Evolutionary conservation across 805 yeast genomes (phyloP), one percentile per base, ranked within the genome.

Genomic region (Starmera caribaea): DNA sequence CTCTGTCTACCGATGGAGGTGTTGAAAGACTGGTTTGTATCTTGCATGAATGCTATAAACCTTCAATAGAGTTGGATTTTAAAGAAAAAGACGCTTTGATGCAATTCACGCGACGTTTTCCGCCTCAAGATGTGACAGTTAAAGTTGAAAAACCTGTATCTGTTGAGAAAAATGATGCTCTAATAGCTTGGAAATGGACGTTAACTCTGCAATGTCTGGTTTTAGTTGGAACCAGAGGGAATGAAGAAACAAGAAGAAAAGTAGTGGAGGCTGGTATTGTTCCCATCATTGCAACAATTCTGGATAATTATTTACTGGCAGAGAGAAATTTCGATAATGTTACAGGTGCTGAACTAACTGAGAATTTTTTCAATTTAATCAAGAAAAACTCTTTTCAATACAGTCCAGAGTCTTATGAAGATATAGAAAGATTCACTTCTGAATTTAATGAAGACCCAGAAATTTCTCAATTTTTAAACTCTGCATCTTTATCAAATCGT

Each of bases 171-270:
- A 48, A 48, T 40, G 48, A 55, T 34, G 71, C 79, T 21, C 66
- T 86, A 46, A 68, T 82, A n/a, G 89, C 95, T 0, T 90, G 96
- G 96, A 90, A 90, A 63, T 90, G 98, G 98, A 85, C 95, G 6
- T 65, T 90, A 40, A 85, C 97, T 0, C 79, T 92, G 54, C 98
- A 90, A 64, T 89, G 97, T 57, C 65, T 90, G 41, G 95, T 90
- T 1, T 71, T 87, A 41, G 78, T 90, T 15, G 96, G 97, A 12
- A 88, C 97, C 1, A 71, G 97, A 48, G 98, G 98, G 17, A 79
- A 94, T 2, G 97, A 89, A 58, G 65, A 68, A 38, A 85, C 89
- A 37, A 69, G 98, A 38, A 79, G 81, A 49, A 78, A 88, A 51
- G 84, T 92, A 8, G 96, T 88, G 9, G 79, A 83, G 45, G 95